These are phyloP conservation scores for Hymenoscyphus scutula DNA, from an alignment of 2,329 filamentous ascomycete genomes.

Conservation along the genomic window DNA sequence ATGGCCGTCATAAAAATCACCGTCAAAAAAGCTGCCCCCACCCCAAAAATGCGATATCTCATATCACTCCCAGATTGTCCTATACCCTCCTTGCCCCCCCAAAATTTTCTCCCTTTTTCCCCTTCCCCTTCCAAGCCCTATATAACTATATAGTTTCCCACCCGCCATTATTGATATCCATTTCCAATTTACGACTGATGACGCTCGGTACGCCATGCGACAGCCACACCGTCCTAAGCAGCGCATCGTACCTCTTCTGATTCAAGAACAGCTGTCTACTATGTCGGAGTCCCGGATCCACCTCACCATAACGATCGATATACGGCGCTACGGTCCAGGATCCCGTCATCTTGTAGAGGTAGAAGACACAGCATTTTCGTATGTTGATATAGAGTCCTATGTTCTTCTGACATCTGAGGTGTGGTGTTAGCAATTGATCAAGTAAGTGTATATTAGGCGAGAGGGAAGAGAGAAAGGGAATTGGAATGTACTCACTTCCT, in stretches of 20 bases:
- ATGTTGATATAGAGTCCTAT: constrained; percentile 96
- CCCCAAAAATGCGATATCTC: constrained; percentile 19
- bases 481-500: constrained; percentile 59
- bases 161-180: constrained; percentile 93
- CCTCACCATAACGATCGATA: constrained; percentile 93
- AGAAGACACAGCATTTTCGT: constrained; percentile 89
- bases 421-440: constrained; percentile 29
- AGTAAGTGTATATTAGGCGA: constrained; percentile 12
- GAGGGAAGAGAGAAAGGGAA: background rate
- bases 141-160: constrained; percentile 73
- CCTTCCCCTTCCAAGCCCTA: background rate
- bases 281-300: constrained; percentile 84
- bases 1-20: background rate
- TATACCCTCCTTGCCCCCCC: too few relatives aligned
- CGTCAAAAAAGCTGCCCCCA: background rate
- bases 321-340: constrained; percentile 88
- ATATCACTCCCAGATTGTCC: constrained; percentile 34
- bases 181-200: constrained; percentile 86
- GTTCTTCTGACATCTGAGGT: constrained; percentile 74
- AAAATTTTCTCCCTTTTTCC: background rate
- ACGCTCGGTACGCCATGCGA: constrained; percentile 83
- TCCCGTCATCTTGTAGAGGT: constrained; percentile 77
- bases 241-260: constrained; percentile 87
- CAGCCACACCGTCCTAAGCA: constrained; percentile 83
- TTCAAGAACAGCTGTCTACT: constrained; percentile 89